These are phyloP conservation scores for Tetrapisispora taiwanensis DNA, from an alignment of 805 yeast genomes.

Conservation along the genomic window DNA sequence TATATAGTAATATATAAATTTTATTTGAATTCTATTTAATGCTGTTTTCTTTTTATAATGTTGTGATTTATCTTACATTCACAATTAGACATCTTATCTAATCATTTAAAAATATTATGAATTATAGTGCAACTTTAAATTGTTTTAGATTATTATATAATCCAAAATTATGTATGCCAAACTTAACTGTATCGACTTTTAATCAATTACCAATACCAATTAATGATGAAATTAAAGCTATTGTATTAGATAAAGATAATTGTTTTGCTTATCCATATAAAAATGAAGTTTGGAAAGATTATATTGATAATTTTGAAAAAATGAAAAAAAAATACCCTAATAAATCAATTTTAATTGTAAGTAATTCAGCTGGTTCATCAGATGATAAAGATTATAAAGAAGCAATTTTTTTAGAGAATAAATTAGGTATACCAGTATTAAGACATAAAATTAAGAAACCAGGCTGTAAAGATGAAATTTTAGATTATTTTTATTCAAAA, in stretches of 20 bases:
- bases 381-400: conserved; percentile 54
- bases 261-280: conserved; percentile 83
- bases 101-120: conserved; percentile 29
- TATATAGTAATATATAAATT: too few species aligned
- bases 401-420: conserved; percentile 51
- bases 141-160: conserved; percentile 45
- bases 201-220: conserved; percentile 51
- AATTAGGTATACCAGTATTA: conserved; percentile 60
- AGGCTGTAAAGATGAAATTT: conserved; percentile 63
- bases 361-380: conserved; percentile 86
- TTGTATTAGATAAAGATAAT: conserved; percentile 89
- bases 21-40: too few species aligned
- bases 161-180: conserved; percentile 68
- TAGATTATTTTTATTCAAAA: conserved; percentile 45
- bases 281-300: conserved; percentile 70
- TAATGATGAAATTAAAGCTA: conserved; percentile 46
- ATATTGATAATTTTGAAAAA: conserved; percentile 45
- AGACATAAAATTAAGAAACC: conserved; percentile 73
- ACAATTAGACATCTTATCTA: too few species aligned
- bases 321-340: conserved; percentile 50
- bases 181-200: conserved; percentile 43
- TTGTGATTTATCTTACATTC: too few species aligned
- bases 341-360: conserved; percentile 61
- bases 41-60: too few species aligned
- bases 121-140: conserved; percentile 70